These are phyloP conservation scores for Penicillium paradoxum DNA, from an alignment of 495 filamentous ascomycete species.

Conservation along the genomic window DNA sequence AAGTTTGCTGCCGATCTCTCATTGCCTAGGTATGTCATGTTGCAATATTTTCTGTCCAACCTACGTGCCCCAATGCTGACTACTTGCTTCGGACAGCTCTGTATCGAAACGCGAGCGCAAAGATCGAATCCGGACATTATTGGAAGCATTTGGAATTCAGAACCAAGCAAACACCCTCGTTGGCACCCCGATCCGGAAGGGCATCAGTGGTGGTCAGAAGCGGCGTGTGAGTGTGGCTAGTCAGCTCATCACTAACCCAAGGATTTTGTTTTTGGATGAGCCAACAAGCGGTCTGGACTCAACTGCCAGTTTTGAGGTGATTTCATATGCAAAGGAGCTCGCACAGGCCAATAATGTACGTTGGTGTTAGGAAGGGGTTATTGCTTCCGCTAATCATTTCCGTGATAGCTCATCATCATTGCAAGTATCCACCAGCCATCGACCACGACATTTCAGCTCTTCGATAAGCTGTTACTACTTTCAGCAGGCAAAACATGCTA, in stretches of 20 bases:
- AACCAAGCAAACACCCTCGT: slow-evolving; percentile 62
- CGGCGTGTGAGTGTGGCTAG: slow-evolving; percentile 69
- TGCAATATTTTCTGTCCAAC: not conserved
- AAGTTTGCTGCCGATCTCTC: slow-evolving; percentile 61
- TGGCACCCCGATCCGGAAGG: slow-evolving; percentile 74
- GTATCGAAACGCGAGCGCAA: slow-evolving; percentile 45
- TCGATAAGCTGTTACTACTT: slow-evolving; percentile 72
- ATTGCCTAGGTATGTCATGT: slow-evolving; percentile 43
- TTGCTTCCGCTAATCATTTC: not conserved
- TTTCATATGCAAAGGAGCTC: slow-evolving; percentile 57
- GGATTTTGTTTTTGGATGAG: slow-evolving; percentile 77
- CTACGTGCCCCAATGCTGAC: not conserved
- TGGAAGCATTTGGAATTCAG: slow-evolving; percentile 58
- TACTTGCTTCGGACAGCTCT: slow-evolving; percentile 19
- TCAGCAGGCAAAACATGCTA: slow-evolving; percentile 65
- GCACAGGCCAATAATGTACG: slow-evolving; percentile 61
- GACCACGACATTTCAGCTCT: slow-evolving; percentile 67
- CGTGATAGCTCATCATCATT: slow-evolving; percentile 58
- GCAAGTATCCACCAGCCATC: slow-evolving; percentile 81
- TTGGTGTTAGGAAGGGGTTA: not conserved
- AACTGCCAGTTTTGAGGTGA: slow-evolving; percentile 61
- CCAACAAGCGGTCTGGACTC: slow-evolving; percentile 78
- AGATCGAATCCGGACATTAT: slow-evolving; percentile 49
- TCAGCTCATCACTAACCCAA: slow-evolving; percentile 72
- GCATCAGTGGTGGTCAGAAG: slow-evolving; percentile 78